phyloP scores from a whole-genome alignment of 2,329 filamentous ascomycete species.

The Pseudogymnoascus sp. region DNA sequence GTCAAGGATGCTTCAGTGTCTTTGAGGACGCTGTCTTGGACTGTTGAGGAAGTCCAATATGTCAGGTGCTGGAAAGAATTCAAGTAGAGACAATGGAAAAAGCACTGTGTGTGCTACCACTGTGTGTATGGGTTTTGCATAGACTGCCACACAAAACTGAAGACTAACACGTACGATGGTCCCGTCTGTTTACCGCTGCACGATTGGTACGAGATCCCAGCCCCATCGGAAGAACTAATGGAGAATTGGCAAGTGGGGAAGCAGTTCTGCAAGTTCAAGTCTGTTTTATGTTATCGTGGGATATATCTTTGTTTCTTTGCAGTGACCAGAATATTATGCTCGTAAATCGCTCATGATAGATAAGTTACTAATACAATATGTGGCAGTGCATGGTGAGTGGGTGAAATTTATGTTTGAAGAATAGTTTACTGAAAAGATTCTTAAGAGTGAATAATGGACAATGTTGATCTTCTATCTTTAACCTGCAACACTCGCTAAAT shows the following conservation, averaged over 20 bases:
- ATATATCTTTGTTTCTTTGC: not conserved
- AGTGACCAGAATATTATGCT: not conserved
- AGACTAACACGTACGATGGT: not conserved
- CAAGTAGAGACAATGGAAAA: not conserved
- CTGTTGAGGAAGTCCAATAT: not conserved
- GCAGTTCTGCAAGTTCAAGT: not conserved
- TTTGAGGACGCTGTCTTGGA: not conserved
- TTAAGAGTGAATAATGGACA: not conserved
- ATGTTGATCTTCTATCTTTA: not conserved
- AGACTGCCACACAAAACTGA: not conserved
- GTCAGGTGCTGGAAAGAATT: not conserved
- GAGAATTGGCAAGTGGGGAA: not conserved
- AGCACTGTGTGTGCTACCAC: not conserved
- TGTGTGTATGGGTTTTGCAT: not conserved
- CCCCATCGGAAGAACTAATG: not conserved
- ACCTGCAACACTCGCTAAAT: not conserved
- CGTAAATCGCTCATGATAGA: not conserved
- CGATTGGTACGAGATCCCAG: not conserved
- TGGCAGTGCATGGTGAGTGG: not conserved
- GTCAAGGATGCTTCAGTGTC: not conserved
- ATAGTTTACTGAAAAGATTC: not conserved
- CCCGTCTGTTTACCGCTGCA: not conserved
- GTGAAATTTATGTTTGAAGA: not conserved
- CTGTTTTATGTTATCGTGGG: not conserved
- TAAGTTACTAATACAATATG: not conserved